Conservation (phyloP, 352 stramenopile genomes). For the Globisporangium nodosum region DNA sequence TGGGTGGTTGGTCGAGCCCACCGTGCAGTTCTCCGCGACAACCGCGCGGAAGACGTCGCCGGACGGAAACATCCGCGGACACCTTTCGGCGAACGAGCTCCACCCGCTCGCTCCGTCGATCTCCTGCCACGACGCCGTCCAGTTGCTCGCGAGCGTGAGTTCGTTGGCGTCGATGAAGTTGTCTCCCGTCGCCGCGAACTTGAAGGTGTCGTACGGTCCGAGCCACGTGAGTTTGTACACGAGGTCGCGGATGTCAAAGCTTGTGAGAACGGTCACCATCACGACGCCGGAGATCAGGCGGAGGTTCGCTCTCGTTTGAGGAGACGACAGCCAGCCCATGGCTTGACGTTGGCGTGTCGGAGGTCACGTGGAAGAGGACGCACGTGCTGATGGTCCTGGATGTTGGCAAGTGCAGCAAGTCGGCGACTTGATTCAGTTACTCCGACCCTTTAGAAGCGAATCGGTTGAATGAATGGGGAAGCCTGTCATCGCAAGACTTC, state of each 20-base stretch:
- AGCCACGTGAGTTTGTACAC: constrained; percentile 54
- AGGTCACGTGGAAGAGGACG: not conserved
- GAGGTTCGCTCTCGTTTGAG: not conserved
- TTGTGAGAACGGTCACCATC: constrained; percentile 18
- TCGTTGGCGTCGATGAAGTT: constrained; percentile 7
- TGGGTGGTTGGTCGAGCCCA: constrained; percentile 17
- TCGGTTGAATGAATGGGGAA: no score
- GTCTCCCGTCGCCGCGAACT: constrained; percentile 23
- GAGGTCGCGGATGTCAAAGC: constrained; percentile 44
- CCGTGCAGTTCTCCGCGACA: constrained; percentile 31
- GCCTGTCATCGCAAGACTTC: no score
- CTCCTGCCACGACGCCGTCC: constrained; percentile 8
- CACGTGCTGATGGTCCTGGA: no score
- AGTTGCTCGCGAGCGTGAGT: constrained; percentile 2
- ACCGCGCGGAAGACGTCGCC: constrained; percentile 5
- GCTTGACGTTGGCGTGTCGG: not conserved
- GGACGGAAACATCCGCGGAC: constrained; percentile 19
- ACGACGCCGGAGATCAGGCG: not conserved
- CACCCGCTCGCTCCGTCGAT: constrained; percentile 23
- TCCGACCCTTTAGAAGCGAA: no score
- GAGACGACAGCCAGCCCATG: not conserved
- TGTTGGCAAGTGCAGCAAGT: no score
- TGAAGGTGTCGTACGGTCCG: constrained; percentile 29
- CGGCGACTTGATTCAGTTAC: no score
- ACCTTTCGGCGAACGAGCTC: constrained; percentile 41